Evolutionary conservation across 345 rosid genomes (phyloP), one percentile per base, ranked within the genome.

Genomic region (Camelina laxa): DNA sequence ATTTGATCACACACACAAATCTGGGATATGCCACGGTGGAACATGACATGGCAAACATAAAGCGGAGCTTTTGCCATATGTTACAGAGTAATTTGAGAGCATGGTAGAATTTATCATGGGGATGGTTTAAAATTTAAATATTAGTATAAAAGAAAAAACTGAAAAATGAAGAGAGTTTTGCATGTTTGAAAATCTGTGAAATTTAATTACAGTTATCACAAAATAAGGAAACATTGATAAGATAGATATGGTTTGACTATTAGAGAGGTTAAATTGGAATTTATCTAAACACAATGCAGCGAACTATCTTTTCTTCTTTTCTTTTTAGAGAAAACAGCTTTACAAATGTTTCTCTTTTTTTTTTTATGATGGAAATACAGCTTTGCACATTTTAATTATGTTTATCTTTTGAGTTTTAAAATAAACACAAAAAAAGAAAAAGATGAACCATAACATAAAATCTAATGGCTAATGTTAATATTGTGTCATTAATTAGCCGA

Each of bases 21-120:
- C 22, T 35, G 22, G n/a, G 13, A 38, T 21, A 41, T 68, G 72
- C 54, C 54, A 67, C 31, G 60, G 11, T 65, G 61, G 53, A 66
- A 38, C n/a, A 56, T 56, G 65, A 56, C 20, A 70, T 56, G 60
- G 73, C 57, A 67, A 58, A 45, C 19, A 22, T 22, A 55, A 73
- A 73, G 38, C 10, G 5, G 8, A 69, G n/a, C 11, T 6, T 60
- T 60, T 50, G 62, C 69, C 69, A 39, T 35, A 17, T 62, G 51
- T 41, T 48, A 4, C 0, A 44, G 35, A 20, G 24, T 55, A 30
- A n/a, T 4, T 6, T 20, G 4, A 51, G 7, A 63, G 20, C 39
- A n/a, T 16, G 41, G 31, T 62, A 9, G 39, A 53, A 53, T 15
- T 63, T 0, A 44, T 42, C 45, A 65, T 65, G 13, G 15, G 4